Evolutionary conservation across 352 stramenopile species (phyloP).

Genomic region (Vaucheria bursata): DNA sequence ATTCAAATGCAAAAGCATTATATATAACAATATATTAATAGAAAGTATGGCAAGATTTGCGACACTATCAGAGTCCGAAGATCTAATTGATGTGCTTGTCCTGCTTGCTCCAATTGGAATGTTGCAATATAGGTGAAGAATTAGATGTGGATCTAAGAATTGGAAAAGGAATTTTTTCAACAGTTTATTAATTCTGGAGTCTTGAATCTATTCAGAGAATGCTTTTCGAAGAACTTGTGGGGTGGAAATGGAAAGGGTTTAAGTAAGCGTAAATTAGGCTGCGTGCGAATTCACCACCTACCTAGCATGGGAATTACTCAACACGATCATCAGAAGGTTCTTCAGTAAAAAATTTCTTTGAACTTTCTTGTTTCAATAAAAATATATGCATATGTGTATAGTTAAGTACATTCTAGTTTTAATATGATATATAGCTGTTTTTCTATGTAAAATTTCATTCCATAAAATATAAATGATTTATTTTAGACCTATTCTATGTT

Average conservation of each 20-base stretch:
- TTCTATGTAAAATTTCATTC: no score
- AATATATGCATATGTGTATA: no score
- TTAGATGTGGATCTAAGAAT: background rate
- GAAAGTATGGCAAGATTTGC: no score
- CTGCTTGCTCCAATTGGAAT: background rate
- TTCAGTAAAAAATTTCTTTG: no score
- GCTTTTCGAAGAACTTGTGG: conserved; percentile 8
- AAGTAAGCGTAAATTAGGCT: conserved; percentile 23
- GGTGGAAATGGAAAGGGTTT: conserved; percentile 19
- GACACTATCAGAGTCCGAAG: background rate
- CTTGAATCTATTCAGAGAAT: background rate
- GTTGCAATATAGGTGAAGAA: conserved; percentile 1
- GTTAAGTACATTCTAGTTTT: no score
- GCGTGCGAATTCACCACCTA: conserved; percentile 40
- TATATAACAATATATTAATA: no score
- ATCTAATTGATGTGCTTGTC: background rate
- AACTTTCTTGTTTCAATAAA: no score
- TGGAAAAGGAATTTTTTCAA: background rate
- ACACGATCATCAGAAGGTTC: conserved; percentile 42
- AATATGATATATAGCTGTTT: no score
- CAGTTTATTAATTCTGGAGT: background rate
- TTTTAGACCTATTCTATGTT: no score
- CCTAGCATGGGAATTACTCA: conserved; percentile 37
- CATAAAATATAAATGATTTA: no score
- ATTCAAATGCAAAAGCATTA: no score